Evolutionary conservation across 2,329 filamentous ascomycete genomes (phyloP).

Genomic region (Colletotrichum sublineola): DNA sequence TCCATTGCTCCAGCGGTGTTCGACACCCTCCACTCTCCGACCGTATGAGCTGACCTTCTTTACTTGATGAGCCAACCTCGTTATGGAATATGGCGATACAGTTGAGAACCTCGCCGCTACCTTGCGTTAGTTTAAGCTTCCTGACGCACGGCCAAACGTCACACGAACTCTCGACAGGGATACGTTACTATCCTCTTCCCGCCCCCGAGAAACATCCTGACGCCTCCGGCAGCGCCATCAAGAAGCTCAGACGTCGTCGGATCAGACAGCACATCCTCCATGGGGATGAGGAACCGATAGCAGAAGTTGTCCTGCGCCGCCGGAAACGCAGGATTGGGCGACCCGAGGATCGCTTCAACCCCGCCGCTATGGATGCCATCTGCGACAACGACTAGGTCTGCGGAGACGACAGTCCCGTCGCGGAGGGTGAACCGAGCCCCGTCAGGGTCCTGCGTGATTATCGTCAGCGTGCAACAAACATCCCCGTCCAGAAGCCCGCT

Average conservation of each 20-base stretch:
- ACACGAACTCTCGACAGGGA: slow-evolving; percentile 50
- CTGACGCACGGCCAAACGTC: background rate
- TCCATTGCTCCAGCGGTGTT: background rate
- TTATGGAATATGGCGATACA: slow-evolving; percentile 52
- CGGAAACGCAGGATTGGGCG: slow-evolving; percentile 46
- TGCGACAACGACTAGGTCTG: slow-evolving; percentile 59
- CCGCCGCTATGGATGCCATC: slow-evolving; percentile 58
- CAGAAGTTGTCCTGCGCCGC: slow-evolving; percentile 51
- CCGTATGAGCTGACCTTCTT: slow-evolving; percentile 16
- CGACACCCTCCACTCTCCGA: background rate
- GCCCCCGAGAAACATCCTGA: slow-evolving; percentile 32
- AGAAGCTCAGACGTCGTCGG: slow-evolving; percentile 44
- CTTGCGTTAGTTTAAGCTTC: slow-evolving; percentile 1
- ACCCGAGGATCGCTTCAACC: slow-evolving; percentile 48
- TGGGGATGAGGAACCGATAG: slow-evolving; percentile 54
- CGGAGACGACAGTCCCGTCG: slow-evolving; percentile 46
- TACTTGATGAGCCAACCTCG: slow-evolving; percentile 37
- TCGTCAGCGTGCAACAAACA: background rate
- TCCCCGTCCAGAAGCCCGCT: background rate
- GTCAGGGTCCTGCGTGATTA: slow-evolving; percentile 43
- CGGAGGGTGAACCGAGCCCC: slow-evolving; percentile 48
- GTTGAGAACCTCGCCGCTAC: slow-evolving; percentile 51
- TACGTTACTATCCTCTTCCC: slow-evolving; percentile 51
- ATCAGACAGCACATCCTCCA: slow-evolving; percentile 48
- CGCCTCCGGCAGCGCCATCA: slow-evolving; percentile 41